A percentile compares a stretch with the other conserved stretches of the same genome.
These are phyloP conservation scores for Thraustotheca clavata DNA, from an alignment of 352 stramenopile genomes.

Conservation along the genomic window DNA sequence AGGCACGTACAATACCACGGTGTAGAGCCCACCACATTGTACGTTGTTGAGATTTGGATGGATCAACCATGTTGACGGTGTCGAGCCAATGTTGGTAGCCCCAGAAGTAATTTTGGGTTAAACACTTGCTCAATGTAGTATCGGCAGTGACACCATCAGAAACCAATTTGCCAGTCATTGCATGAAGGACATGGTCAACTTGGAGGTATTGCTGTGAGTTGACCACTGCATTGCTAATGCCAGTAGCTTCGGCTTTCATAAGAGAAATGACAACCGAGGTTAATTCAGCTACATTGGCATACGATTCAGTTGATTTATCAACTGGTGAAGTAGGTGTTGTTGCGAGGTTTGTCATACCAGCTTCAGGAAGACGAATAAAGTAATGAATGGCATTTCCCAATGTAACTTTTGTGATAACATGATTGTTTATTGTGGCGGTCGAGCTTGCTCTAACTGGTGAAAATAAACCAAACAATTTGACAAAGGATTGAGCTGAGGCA, in stretches of 20 bases:
- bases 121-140: neutral
- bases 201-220: neutral
- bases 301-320: neutral
- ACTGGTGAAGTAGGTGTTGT: neutral
- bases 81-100: constrained; percentile 10
- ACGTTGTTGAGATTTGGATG: neutral
- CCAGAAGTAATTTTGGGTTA: neutral
- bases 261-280: neutral
- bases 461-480: neutral
- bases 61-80: neutral
- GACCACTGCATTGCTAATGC: neutral
- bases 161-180: neutral
- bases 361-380: constrained; percentile 8
- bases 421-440: neutral
- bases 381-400: constrained; percentile 4
- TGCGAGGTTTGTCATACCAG: neutral
- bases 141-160: neutral
- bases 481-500: neutral
- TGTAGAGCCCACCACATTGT: neutral
- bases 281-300: neutral
- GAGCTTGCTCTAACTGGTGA: neutral
- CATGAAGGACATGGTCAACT: neutral
- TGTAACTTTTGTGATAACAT: neutral
- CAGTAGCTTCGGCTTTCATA: neutral
- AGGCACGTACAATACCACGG: neutral